These are phyloP conservation scores for Fusarium udum DNA, from an alignment of 2,329 filamentous ascomycete genomes.

Conservation along the genomic window DNA sequence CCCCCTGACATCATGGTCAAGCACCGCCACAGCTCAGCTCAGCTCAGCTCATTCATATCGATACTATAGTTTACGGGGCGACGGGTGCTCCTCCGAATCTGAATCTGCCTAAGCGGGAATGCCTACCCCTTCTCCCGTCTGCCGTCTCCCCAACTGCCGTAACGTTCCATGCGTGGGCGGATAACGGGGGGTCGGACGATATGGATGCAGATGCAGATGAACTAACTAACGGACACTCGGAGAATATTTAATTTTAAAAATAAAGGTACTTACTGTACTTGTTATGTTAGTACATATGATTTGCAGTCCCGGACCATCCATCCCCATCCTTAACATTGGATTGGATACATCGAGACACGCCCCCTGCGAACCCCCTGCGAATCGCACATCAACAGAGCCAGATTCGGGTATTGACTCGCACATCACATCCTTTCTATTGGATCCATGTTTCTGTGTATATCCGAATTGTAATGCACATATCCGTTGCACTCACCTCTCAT, in stretches of 20 bases:
- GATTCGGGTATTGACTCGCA: slow-evolving; percentile 8
- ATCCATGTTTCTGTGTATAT: not conserved
- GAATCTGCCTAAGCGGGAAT: not conserved
- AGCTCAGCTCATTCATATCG: not conserved
- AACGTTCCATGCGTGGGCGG: not conserved
- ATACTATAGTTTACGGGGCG: not conserved
- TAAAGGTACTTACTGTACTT: not conserved
- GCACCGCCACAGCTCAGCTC: not conserved
- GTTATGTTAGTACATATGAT: not conserved
- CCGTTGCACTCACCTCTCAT: not conserved
- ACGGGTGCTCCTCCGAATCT: not conserved
- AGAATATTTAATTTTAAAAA: not conserved
- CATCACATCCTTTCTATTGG: slow-evolving; percentile 18
- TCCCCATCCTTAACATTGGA: not conserved
- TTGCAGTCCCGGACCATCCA: not conserved
- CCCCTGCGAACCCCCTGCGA: slow-evolving; percentile 21
- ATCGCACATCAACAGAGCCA: slow-evolving; percentile 5
- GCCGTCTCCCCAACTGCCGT: not conserved
- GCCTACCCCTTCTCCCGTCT: not conserved
- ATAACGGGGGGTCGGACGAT: not conserved
- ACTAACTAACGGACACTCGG: not conserved
- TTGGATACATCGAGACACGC: not conserved
- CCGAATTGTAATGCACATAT: not conserved
- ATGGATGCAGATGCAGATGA: not conserved
- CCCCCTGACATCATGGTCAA: not conserved